A percentile compares a stretch with the other conserved stretches of the same genome.
Evolutionary conservation across 2,329 filamentous ascomycete species (phyloP).

Genomic region (Aureobasidium mangrovei): DNA sequence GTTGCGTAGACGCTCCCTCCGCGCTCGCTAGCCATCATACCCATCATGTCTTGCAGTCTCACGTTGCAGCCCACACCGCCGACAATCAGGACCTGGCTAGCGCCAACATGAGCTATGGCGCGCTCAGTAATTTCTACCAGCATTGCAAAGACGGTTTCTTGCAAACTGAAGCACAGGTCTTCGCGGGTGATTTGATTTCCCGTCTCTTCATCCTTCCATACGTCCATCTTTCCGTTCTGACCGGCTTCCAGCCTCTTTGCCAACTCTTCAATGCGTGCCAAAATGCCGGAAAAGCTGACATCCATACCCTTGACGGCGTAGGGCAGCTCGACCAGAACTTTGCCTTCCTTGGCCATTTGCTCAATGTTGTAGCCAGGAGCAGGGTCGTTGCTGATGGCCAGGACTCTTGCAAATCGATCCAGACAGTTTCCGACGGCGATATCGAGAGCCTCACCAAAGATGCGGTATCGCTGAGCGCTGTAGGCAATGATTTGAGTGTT

Average conservation of each 20-base stretch:
- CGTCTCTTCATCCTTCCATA: slow-evolving; percentile 34
- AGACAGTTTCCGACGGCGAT: slow-evolving; percentile 97
- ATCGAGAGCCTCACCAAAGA: slow-evolving; percentile 95
- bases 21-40: slow-evolving; percentile 78
- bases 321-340: slow-evolving; percentile 71
- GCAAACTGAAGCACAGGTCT: slow-evolving; percentile 87
- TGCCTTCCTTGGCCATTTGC: slow-evolving; percentile 71
- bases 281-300: slow-evolving; percentile 87
- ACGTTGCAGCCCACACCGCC: slow-evolving; percentile 95
- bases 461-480: slow-evolving; percentile 86
- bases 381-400: slow-evolving; percentile 88
- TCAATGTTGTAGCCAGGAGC: slow-evolving; percentile 98
- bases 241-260: slow-evolving; percentile 55
- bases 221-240: slow-evolving; percentile 18
- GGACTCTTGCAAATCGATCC: slow-evolving; percentile 85
- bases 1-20: slow-evolving; percentile 89
- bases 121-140: slow-evolving; percentile 96
- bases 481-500: slow-evolving; percentile 99
- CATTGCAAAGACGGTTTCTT: slow-evolving; percentile 96
- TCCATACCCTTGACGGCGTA: slow-evolving; percentile 99
- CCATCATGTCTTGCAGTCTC: slow-evolving; percentile 97
- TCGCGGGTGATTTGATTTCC: slow-evolving; percentile 61
- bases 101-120: slow-evolving; percentile 95
- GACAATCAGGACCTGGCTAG: slow-evolving; percentile 82
- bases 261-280: slow-evolving; percentile 72